Conservation (phyloP, 1,139 yeast species). For the Lodderomyces beijingensis region DNA sequence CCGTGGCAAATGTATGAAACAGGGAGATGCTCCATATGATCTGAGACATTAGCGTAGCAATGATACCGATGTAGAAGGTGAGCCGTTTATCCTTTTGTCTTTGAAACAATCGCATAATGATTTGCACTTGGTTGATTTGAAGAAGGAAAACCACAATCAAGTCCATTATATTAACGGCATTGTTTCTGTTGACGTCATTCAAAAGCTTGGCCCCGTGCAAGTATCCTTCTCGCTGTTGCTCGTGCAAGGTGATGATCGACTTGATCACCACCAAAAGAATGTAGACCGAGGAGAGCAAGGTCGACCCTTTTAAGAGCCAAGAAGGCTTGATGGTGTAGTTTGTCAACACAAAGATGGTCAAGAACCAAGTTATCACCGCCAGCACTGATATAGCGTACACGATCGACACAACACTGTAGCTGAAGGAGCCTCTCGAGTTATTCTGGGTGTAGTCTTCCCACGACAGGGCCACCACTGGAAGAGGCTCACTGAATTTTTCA, state of each 20-base stretch:
- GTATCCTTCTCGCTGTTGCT: conserved; percentile 53
- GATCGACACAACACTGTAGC: conserved; percentile 56
- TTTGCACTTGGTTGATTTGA: conserved; percentile 73
- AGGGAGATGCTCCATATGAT: conserved; percentile 67
- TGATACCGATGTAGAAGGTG: conserved; percentile 58
- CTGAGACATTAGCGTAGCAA: conserved; percentile 56
- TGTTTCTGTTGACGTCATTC: conserved; percentile 40
- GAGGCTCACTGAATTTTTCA: conserved; percentile 22
- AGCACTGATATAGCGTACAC: conserved; percentile 61
- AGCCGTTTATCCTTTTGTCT: conserved; percentile 68
- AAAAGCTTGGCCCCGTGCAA: conserved; percentile 52
- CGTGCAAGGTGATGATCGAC: conserved; percentile 40
- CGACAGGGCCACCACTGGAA: conserved; percentile 36
- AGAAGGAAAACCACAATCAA: conserved; percentile 57
- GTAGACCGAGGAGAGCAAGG: conserved; percentile 50
- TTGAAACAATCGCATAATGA: conserved; percentile 66
- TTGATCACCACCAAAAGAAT: conserved; percentile 47
- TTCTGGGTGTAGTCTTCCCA: conserved; percentile 38
- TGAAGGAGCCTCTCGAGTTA: conserved; percentile 40
- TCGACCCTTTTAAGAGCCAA: conserved; percentile 39
- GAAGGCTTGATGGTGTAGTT: conserved; percentile 57
- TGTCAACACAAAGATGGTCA: conserved; percentile 61
- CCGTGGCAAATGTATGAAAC: conserved; percentile 34
- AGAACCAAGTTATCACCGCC: conserved; percentile 60
- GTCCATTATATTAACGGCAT: conserved; percentile 57